These are phyloP conservation scores for Suillus paluster DNA, from an alignment of 768 basidiomycete species.

Conservation along the genomic window DNA sequence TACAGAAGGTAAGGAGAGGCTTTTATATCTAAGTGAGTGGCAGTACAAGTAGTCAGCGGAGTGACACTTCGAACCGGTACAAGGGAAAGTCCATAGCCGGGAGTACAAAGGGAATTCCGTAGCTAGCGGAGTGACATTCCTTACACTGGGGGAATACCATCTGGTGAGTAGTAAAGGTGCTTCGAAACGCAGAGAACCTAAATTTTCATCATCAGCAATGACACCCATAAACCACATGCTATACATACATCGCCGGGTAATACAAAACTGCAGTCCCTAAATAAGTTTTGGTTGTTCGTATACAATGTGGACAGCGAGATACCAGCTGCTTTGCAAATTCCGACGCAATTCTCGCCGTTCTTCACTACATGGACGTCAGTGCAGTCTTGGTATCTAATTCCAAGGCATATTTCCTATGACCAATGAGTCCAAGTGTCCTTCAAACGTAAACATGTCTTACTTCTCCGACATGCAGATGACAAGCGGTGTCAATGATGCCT, in stretches of 20 bases:
- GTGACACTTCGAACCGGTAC: too few species aligned
- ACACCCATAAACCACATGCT: background rate
- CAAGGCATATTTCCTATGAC: slow-evolving; percentile 57
- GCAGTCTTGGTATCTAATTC: slow-evolving; percentile 61
- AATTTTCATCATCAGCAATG: slow-evolving; percentile 1
- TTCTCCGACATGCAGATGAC: slow-evolving; percentile 61
- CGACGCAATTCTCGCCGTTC: slow-evolving; percentile 52
- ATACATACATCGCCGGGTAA: slow-evolving; percentile 59
- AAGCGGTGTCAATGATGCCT: slow-evolving; percentile 49
- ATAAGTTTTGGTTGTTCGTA: slow-evolving; percentile 70
- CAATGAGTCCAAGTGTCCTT: slow-evolving; percentile 3
- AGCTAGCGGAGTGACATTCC: too few species aligned
- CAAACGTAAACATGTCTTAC: slow-evolving; percentile 29
- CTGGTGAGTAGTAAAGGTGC: too few species aligned
- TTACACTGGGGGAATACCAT: too few species aligned
- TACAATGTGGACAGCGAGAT: slow-evolving; percentile 51
- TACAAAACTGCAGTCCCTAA: slow-evolving; percentile 57
- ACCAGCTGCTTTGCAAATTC: slow-evolving; percentile 44
- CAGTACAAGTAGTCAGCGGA: too few species aligned
- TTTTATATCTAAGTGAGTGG: too few species aligned
- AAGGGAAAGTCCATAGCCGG: too few species aligned
- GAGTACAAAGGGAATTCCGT: too few species aligned
- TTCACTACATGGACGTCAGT: slow-evolving; percentile 50
- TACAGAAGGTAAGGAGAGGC: too few species aligned
- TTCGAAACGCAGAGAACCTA: slow-evolving; percentile 31